Percentiles rank a stretch among this genome's conserved stretches.
Conservation (phyloP, 2,329 filamentous ascomycete genomes). For the Talaromyces pinophilus region DNA sequence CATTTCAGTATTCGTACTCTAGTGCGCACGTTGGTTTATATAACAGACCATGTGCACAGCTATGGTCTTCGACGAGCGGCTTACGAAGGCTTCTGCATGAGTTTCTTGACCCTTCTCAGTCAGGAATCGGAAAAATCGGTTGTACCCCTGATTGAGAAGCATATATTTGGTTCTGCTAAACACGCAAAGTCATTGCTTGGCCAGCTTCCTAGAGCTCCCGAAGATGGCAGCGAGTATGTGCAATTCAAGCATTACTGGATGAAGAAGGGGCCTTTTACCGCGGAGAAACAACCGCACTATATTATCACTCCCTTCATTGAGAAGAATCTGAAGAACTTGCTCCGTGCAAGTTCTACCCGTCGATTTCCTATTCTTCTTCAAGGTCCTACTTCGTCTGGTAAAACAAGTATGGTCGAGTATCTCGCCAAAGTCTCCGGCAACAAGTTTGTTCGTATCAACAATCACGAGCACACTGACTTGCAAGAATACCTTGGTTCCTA, state of each 20-base stretch:
- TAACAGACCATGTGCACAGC: constrained; percentile 76
- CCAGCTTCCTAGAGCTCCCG: constrained; percentile 74
- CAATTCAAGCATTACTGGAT: constrained; percentile 92
- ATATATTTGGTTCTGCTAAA: constrained; percentile 71
- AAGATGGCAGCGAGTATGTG: constrained; percentile 75
- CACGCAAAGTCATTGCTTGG: constrained; percentile 73
- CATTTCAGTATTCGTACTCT: constrained; percentile 96
- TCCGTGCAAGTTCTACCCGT: constrained; percentile 87
- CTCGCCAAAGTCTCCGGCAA: constrained; percentile 96
- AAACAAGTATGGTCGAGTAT: constrained; percentile 99
- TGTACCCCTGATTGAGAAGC: constrained; percentile 74
- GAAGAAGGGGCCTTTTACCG: constrained; percentile 67
- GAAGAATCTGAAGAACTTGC: constrained; percentile 89
- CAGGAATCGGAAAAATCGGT: constrained; percentile 77
- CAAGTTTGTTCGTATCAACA: constrained; percentile 97
- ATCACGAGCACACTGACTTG: constrained; percentile 97
- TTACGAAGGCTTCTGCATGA: constrained; percentile 97
- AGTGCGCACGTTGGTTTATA: constrained; percentile 85
- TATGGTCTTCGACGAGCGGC: constrained; percentile 84
- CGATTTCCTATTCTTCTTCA: constrained; percentile 94
- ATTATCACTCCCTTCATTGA: constrained; percentile 96
- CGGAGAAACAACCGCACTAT: constrained; percentile 79
- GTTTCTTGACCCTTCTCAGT: constrained; percentile 87
- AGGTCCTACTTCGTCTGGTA: constrained; percentile 93
- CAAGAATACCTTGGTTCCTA: constrained; percentile 98